phyloP scores from a whole-genome alignment of 352 stramenopile species.

The Globisporangium echinulatum region DNA sequence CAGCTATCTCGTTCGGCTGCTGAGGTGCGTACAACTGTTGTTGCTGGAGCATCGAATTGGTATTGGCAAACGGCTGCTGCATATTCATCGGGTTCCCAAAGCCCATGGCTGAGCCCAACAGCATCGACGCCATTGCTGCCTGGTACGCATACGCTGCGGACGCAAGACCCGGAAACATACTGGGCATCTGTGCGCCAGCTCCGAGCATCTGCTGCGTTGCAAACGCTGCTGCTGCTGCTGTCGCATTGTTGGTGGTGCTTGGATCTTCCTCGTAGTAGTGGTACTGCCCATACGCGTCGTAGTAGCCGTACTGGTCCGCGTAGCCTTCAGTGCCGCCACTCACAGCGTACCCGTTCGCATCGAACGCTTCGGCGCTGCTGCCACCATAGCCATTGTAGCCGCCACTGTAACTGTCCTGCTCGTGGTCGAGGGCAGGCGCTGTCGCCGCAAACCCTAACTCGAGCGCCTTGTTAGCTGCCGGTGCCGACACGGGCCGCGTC shows the following conservation, averaged over 20 bases:
- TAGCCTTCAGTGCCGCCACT: slow-evolving; percentile 23
- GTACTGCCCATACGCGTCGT: slow-evolving; percentile 74
- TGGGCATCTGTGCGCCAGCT: slow-evolving; percentile 20
- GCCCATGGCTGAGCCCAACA: slow-evolving; percentile 28
- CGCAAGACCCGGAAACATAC: slow-evolving; percentile 50
- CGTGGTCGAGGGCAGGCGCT: slow-evolving; percentile 31
- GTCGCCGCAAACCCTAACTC: slow-evolving; percentile 31
- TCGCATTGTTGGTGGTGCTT: not conserved
- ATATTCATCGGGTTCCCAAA: slow-evolving; percentile 24
- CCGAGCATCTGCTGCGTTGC: slow-evolving; percentile 13
- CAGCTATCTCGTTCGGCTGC: not conserved
- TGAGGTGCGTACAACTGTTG: slow-evolving; percentile 20
- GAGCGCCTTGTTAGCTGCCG: slow-evolving; percentile 22
- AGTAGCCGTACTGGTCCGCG: slow-evolving; percentile 75
- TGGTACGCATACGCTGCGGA: slow-evolving; percentile 56
- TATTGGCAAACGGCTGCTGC: not conserved
- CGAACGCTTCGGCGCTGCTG: slow-evolving; percentile 16
- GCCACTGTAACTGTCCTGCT: slow-evolving; percentile 24
- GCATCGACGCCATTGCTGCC: slow-evolving; percentile 52
- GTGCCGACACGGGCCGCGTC: slow-evolving; percentile 52
- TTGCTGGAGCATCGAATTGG: slow-evolving; percentile 3
- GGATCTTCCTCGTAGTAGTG: slow-evolving; percentile 69
- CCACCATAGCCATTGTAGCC: slow-evolving; percentile 21
- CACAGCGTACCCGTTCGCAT: slow-evolving; percentile 3
- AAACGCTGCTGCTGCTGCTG: slow-evolving; percentile 8